These are phyloP conservation scores for Melanogaster broomeanus DNA, from an alignment of 768 basidiomycete genomes.

Conservation along the genomic window DNA sequence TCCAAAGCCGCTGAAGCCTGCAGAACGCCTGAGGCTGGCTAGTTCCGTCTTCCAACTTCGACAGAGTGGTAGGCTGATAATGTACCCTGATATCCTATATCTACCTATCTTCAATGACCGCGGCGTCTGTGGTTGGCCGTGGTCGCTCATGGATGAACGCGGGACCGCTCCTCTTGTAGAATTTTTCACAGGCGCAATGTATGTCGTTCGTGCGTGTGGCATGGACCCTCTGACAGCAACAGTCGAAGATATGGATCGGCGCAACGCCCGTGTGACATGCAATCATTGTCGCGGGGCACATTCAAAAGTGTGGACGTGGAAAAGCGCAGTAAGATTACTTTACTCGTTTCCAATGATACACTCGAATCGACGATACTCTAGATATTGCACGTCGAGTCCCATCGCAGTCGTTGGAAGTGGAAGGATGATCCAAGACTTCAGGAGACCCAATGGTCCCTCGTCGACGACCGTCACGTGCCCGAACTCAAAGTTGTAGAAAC, in stretches of 20 bases:
- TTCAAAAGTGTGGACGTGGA: not conserved
- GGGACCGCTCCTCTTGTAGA: not conserved
- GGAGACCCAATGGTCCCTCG: no score
- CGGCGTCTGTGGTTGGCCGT: not conserved
- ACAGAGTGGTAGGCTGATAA: not conserved
- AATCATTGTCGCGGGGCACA: not conserved
- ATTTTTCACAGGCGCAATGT: not conserved
- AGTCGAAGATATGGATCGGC: slow-evolving; percentile 3
- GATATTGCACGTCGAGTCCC: no score
- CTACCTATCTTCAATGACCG: not conserved
- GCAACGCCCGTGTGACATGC: not conserved
- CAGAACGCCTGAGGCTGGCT: not conserved
- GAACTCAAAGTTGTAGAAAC: no score
- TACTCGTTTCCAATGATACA: no score
- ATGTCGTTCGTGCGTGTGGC: slow-evolving; percentile 1
- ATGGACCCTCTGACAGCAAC: slow-evolving; percentile 6
- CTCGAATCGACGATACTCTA: no score
- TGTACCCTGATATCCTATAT: not conserved
- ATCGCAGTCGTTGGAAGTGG: no score
- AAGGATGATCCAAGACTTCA: no score
- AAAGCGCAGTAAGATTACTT: not conserved
- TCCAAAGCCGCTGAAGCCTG: not conserved
- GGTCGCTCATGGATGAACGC: not conserved
- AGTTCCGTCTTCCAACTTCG: not conserved
- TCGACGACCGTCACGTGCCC: no score